These are phyloP conservation scores for Fusarium poae DNA, from an alignment of 2,329 filamentous ascomycete species.

Conservation along the genomic window DNA sequence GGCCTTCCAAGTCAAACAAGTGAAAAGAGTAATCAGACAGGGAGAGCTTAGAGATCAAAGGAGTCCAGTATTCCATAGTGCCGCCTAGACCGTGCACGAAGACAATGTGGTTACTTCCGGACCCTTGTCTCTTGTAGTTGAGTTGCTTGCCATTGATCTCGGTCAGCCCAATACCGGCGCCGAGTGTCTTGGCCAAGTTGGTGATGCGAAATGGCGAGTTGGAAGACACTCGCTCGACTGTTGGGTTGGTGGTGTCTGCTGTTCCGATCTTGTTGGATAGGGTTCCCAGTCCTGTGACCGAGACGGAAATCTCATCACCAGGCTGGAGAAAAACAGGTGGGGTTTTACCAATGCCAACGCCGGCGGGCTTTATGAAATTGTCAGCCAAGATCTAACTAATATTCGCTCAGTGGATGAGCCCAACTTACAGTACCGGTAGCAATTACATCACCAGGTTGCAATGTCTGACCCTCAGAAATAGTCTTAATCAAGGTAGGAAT, in stretches of 20 bases:
- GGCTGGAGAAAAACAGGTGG: slow-evolving; percentile 5
- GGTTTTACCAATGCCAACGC: slow-evolving; percentile 11
- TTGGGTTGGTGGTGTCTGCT: background rate
- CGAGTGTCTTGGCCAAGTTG: slow-evolving; percentile 5
- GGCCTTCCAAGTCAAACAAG: slow-evolving; percentile 68
- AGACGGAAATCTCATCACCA: slow-evolving; percentile 2
- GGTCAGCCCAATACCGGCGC: background rate
- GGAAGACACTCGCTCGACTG: background rate
- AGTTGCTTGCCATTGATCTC: background rate
- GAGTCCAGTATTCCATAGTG: slow-evolving; percentile 59
- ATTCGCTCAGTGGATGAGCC: background rate
- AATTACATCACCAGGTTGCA: slow-evolving; percentile 61
- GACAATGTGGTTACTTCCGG: slow-evolving; percentile 50
- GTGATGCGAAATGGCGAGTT: background rate
- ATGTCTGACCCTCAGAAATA: slow-evolving; percentile 58
- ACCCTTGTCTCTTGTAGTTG: slow-evolving; percentile 1
- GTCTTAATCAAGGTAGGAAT: slow-evolving; percentile 58
- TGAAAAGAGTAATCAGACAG: slow-evolving; percentile 49
- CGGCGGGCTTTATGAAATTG: background rate
- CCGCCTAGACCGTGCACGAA: slow-evolving; percentile 70
- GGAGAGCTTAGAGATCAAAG: slow-evolving; percentile 56
- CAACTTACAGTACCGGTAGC: slow-evolving; percentile 57
- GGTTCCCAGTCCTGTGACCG: slow-evolving; percentile 3
- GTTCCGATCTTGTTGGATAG: slow-evolving; percentile 1
- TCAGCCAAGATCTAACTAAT: background rate